Base-by-base conservation (phyloP, 805 yeast species). In the Zygosaccharomyces gambellarensis region DNA sequence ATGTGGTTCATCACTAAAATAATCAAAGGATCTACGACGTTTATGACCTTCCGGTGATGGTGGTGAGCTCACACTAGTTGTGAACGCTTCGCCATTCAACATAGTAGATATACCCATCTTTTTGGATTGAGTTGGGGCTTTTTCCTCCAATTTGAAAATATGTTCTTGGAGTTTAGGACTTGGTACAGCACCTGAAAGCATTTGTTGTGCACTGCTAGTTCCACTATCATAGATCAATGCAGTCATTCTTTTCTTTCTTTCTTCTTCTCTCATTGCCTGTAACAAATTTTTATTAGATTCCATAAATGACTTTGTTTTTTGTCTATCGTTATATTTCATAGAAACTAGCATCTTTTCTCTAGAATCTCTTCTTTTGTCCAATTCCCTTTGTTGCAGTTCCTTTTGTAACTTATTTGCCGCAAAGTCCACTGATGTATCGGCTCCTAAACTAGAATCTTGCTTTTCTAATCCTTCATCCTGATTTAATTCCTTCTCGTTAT, bases 241-340 rank as follows among this genome's bases (percentile, higher is more conserved):
- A 17, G 63, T 57, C 62, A 62, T 50, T 47, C 62, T 57, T 46
- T 63, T 64, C 46, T 61, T 55, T 41, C 63, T 58, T 46, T 65
- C 69, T 41, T 66, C 70, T 25, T 63, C 65, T 40, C 61, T 54
- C 65, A 66, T 58, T 1, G 69, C 69, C 43, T 54, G 50, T 21
- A 66, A 50, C n/a, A 66, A 49, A 36, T 64, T 61, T 46, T 60
- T 62, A 43, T 66, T 64, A 3, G 64, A 58, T 47, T 61, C 65
- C 68, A 66, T 66, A 44, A 66, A 66, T 3, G 59, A 53, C 47
- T 62, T 66, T 8, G 69, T 62, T 39, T 57, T 61, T 41, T 59
- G 61, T 43, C 68, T 60, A 40, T 66, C 70, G 38, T 64, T 66
- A 47, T 66, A 66, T 49, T 66, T 66, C 61, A 66, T 57, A 39